Base-by-base conservation (phyloP, 768 basidiomycete species). In the Psilocybe cubensis region DNA sequence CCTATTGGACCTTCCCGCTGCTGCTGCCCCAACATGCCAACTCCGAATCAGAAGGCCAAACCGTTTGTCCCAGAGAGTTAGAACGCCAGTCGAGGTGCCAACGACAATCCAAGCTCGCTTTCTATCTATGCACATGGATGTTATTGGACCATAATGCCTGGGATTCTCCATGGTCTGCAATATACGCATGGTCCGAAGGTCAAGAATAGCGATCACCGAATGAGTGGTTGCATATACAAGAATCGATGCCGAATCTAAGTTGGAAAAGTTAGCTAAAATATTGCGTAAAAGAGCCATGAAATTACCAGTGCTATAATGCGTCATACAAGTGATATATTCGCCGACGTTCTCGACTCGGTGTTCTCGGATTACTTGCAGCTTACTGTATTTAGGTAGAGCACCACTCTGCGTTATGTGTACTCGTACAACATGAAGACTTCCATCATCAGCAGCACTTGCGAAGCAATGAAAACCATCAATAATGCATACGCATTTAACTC, bases 41-140 rank as follows among this genome's bases (percentile, higher is more conserved):
- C 87, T 92, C 70, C 91, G 91, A 61, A 98, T 78, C 3, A 90
- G 76, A 18, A 98, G 76, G 1, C 96, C 95, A 63, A 98, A 99
- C 9, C 96, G 89, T 41, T 94, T 85, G 74, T 99, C 97, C 95
- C 96, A 99, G 2, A 99, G 79, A 0, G 91, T 87, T 11, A 98
- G 74, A 12, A 89, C 84, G 4, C 96, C 97, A 1, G 83, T 84
- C 2, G 89, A 85, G 1, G 96, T 97, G 2, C 93, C 96, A 17
- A 91, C 87, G 11, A 97, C 78, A 23, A 96, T 79, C 96, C 96
- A 98, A 4, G 91, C 83, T 23, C 83, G 85, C 66, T 89, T 92
- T 29, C 86, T 84, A 68, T 96, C 95, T 44, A 94, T 71, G 63
- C 93, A 96, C 56, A 96, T 70, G 38, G 86, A 83, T 0, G 94